These are phyloP conservation scores for Pseudogymnoascus sp. DNA, from an alignment of 2,329 filamentous ascomycete species.

Conservation along the genomic window DNA sequence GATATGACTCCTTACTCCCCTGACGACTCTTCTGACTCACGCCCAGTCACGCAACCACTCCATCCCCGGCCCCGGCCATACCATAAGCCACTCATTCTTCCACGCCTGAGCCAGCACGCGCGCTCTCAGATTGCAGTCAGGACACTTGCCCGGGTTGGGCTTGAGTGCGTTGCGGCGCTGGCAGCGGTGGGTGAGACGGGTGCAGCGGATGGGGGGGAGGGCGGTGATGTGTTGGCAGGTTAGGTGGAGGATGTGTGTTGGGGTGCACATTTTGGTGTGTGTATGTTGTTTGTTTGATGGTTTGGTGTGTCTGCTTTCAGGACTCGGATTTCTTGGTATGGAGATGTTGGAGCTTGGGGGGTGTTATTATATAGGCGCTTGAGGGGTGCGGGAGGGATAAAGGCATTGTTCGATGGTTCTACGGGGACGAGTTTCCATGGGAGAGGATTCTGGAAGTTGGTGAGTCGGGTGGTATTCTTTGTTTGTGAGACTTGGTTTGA, in stretches of 20 bases:
- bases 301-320: neutral
- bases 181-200: neutral
- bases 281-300: neutral
- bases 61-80: no score
- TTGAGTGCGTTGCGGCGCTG: constrained; percentile 1
- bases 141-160: neutral
- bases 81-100: neutral
- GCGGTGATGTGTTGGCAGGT: neutral
- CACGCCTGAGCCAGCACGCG: neutral
- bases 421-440: neutral
- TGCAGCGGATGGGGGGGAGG: neutral
- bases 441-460: neutral
- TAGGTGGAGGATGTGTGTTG: constrained; percentile 5
- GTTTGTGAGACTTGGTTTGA: neutral
- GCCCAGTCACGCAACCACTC: neutral
- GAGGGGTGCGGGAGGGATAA: neutral
- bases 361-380: neutral
- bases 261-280: neutral
- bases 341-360: neutral
- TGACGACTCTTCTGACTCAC: no score
- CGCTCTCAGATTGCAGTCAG: neutral
- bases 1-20: no score
- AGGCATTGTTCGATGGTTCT: neutral
- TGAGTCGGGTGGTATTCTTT: neutral
- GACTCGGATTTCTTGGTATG: neutral